Evolutionary conservation across 805 yeast species (phyloP).

Genomic region (Hanseniaspora clermontiae): DNA sequence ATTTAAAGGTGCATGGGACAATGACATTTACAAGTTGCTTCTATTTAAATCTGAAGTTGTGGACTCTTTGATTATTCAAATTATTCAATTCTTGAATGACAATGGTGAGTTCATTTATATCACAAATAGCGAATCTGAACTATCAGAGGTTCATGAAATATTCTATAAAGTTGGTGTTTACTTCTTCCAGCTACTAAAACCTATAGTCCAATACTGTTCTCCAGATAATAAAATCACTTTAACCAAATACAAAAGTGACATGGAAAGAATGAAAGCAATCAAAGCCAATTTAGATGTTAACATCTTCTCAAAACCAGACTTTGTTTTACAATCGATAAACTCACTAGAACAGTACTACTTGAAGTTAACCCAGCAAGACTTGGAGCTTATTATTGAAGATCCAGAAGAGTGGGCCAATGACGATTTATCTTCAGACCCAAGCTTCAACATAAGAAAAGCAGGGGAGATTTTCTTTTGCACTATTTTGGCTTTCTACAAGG

Average conservation of each 20-base stretch:
- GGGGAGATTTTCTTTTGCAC: slow-evolving; percentile 8
- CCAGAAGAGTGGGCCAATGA: slow-evolving; percentile 92
- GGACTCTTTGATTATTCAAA: neutral
- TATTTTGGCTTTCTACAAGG: neutral
- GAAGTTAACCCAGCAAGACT: slow-evolving; percentile 57
- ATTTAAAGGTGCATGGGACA: slow-evolving; percentile 12
- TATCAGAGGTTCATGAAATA: slow-evolving; percentile 48
- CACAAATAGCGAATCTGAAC: slow-evolving; percentile 19
- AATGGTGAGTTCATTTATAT: slow-evolving; percentile 1
- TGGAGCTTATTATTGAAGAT: slow-evolving; percentile 70
- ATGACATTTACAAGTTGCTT: slow-evolving; percentile 9
- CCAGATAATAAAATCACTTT: slow-evolving; percentile 11
- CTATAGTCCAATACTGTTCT: slow-evolving; percentile 24
- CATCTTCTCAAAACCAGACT: slow-evolving; percentile 41
- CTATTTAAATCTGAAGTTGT: slow-evolving; percentile 3
- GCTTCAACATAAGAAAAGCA: slow-evolving; percentile 10
- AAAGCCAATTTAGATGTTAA: slow-evolving; percentile 39
- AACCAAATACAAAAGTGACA: slow-evolving; percentile 48
- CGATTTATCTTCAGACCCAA: slow-evolving; percentile 37
- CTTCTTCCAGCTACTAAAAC: slow-evolving; percentile 56
- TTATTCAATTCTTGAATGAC: neutral
- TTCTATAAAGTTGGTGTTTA: slow-evolving; percentile 53
- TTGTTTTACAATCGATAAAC: slow-evolving; percentile 48
- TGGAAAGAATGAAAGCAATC: slow-evolving; percentile 49
- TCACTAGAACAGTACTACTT: slow-evolving; percentile 62